Conservation (phyloP, 768 basidiomycete genomes). For the Tricholoma saponaceum region DNA sequence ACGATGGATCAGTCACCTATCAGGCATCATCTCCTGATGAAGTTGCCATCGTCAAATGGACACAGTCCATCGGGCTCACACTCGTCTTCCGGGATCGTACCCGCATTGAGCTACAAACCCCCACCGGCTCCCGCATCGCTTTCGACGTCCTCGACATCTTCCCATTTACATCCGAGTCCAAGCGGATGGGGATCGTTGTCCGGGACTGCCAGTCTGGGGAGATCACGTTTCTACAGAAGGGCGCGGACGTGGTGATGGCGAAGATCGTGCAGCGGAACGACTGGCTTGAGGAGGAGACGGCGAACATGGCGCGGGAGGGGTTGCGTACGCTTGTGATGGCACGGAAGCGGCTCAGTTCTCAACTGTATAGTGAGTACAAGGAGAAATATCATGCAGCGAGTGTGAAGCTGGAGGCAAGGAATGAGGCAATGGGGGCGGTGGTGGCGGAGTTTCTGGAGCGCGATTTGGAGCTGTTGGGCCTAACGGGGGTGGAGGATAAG, state of each 20-base stretch:
- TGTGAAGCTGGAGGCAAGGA: constrained; percentile 71
- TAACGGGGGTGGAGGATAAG: constrained; percentile 99
- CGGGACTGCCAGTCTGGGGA: constrained; percentile 74
- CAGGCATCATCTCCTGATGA: constrained; percentile 99
- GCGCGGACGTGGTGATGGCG: constrained; percentile 98
- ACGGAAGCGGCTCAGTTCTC: constrained; percentile 66
- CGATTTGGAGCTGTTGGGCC: constrained; percentile 86
- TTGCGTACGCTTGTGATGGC: constrained; percentile 92
- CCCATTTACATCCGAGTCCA: constrained; percentile 98
- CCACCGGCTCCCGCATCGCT: constrained; percentile 54
- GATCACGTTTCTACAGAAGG: constrained; percentile 91
- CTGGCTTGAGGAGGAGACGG: constrained; percentile 98
- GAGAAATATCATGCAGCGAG: constrained; percentile 71
- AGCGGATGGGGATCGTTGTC: constrained; percentile 98
- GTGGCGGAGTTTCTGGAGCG: constrained; percentile 77
- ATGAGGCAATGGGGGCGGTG: constrained; percentile 74
- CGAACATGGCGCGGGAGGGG: constrained; percentile 97
- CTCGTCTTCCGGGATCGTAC: constrained; percentile 88
- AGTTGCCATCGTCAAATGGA: constrained; percentile 98
- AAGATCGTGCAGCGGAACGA: constrained; percentile 94
- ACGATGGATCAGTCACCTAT: constrained; percentile 93
- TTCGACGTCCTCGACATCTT: constrained; percentile 94
- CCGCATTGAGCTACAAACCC: constrained; percentile 78
- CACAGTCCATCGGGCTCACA: constrained; percentile 89
- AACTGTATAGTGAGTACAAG: constrained; percentile 74